Percentiles rank a stretch among this genome's conserved stretches.
These are phyloP conservation scores for Sphaerobolus stellatus DNA, from an alignment of 1,284 basidiomycete species.

Conservation along the genomic window DNA sequence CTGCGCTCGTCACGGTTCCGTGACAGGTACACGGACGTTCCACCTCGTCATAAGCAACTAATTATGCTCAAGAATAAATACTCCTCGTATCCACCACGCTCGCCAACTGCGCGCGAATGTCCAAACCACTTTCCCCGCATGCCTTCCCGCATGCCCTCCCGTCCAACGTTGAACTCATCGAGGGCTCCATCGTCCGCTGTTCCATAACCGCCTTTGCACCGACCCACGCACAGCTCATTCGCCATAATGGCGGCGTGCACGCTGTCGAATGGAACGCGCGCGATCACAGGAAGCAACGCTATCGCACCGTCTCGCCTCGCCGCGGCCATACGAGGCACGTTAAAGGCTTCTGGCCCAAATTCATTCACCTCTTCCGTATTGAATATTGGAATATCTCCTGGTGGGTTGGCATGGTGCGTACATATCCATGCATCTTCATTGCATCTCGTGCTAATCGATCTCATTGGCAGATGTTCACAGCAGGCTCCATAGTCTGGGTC, in stretches of 20 bases:
- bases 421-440: neutral
- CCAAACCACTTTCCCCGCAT: too few species aligned
- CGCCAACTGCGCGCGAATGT: too few species aligned
- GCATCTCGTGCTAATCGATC: neutral
- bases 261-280: constrained; percentile 6
- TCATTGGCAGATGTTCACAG: constrained; percentile 26
- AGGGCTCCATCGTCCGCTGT: neutral
- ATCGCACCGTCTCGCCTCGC: neutral
- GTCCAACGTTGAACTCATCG: neutral
- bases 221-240: neutral
- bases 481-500: constrained; percentile 52
- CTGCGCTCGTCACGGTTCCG: too few species aligned
- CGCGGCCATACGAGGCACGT: neutral
- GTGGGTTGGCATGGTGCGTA: constrained; percentile 9
- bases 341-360: neutral
- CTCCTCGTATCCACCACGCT: too few species aligned
- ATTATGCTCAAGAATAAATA: too few species aligned
- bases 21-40: too few species aligned
- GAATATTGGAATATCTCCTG: constrained; percentile 11
- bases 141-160: neutral
- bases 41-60: too few species aligned
- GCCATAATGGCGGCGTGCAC: neutral
- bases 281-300: constrained; percentile 6
- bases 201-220: constrained; percentile 1
- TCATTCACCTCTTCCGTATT: neutral